Evolutionary conservation across 371 early-diverging fungal genomes (phyloP).

Genomic region (Syncephalis plumigaleata): DNA sequence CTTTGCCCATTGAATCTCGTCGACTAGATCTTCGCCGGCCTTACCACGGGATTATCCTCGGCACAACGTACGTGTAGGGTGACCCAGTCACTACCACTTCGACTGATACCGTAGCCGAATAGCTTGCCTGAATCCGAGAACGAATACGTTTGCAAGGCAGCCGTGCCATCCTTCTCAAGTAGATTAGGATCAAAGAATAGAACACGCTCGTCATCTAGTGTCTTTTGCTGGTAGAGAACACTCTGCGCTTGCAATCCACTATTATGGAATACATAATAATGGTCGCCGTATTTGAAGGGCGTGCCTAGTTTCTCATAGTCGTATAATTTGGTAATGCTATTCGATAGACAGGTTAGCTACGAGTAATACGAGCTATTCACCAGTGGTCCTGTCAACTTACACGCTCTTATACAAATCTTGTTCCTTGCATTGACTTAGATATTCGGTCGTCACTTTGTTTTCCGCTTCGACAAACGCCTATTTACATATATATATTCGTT

Average conservation of each 20-base stretch:
- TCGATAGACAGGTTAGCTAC: not conserved
- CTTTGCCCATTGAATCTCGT: slow-evolving; percentile 28
- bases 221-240: slow-evolving; percentile 22
- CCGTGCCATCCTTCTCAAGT: slow-evolving; percentile 14
- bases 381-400: slow-evolving; percentile 6
- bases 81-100: slow-evolving; percentile 44
- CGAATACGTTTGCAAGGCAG: slow-evolving; percentile 16
- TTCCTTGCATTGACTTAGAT: slow-evolving; percentile 13
- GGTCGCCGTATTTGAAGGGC: slow-evolving; percentile 30
- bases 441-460: slow-evolving; percentile 10
- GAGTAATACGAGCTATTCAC: too few species aligned
- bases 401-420: slow-evolving; percentile 14
- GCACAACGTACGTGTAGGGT: slow-evolving; percentile 22
- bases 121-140: slow-evolving; percentile 29
- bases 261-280: slow-evolving; percentile 43
- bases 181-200: slow-evolving; percentile 24
- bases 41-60: slow-evolving; percentile 1
- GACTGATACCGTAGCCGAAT: slow-evolving; percentile 22
- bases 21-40: slow-evolving; percentile 16
- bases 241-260: slow-evolving; percentile 41
- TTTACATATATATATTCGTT: not conserved
- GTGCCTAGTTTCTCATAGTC: slow-evolving; percentile 26
- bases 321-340: slow-evolving; percentile 14
- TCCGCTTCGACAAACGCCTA: slow-evolving; percentile 20
- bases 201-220: slow-evolving; percentile 13